phyloP scores from a whole-genome alignment of 352 stramenopile species.

The Phytophthora meadii region DNA sequence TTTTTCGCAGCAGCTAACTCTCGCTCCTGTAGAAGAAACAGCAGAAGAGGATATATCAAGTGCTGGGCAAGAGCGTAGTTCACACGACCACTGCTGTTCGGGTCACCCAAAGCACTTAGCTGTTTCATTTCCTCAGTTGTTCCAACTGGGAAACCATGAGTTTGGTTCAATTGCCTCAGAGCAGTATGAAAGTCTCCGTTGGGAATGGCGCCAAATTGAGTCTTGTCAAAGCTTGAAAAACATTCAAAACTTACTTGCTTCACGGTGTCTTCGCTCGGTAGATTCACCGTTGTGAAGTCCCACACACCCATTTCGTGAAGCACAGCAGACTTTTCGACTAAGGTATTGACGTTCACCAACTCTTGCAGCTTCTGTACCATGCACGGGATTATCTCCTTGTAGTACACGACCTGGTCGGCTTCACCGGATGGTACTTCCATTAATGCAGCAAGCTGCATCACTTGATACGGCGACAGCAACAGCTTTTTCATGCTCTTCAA shows the following conservation, averaged over 20 bases:
- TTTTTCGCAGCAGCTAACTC: slow-evolving; percentile 14
- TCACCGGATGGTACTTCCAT: slow-evolving; percentile 25
- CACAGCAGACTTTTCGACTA: slow-evolving; percentile 36
- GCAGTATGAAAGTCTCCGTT: slow-evolving; percentile 44
- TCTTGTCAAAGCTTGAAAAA: slow-evolving; percentile 48
- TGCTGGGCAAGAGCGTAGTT: slow-evolving; percentile 70
- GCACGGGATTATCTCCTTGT: slow-evolving; percentile 42
- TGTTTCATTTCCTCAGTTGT: slow-evolving; percentile 29
- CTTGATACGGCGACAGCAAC: slow-evolving; percentile 58
- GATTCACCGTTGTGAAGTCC: slow-evolving; percentile 16
- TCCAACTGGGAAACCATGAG: slow-evolving; percentile 34
- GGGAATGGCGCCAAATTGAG: slow-evolving; percentile 42
- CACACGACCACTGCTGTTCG: slow-evolving; percentile 56
- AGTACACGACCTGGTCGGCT: slow-evolving; percentile 50
- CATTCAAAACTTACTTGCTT: slow-evolving; percentile 34
- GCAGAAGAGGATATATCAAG: slow-evolving; percentile 51
- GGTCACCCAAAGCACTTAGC: slow-evolving; percentile 51
- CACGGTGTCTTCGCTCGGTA: slow-evolving; percentile 42
- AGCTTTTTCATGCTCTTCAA: slow-evolving; percentile 65
- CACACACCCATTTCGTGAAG: slow-evolving; percentile 31
- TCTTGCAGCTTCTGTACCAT: slow-evolving; percentile 37
- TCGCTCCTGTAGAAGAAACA: slow-evolving; percentile 44
- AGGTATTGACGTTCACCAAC: slow-evolving; percentile 38
- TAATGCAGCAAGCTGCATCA: slow-evolving; percentile 45
- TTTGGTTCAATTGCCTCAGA: slow-evolving; percentile 29